phyloP scores from a whole-genome alignment of 2,329 filamentous ascomycete species.

The Pseudogymnoascus sp. region DNA sequence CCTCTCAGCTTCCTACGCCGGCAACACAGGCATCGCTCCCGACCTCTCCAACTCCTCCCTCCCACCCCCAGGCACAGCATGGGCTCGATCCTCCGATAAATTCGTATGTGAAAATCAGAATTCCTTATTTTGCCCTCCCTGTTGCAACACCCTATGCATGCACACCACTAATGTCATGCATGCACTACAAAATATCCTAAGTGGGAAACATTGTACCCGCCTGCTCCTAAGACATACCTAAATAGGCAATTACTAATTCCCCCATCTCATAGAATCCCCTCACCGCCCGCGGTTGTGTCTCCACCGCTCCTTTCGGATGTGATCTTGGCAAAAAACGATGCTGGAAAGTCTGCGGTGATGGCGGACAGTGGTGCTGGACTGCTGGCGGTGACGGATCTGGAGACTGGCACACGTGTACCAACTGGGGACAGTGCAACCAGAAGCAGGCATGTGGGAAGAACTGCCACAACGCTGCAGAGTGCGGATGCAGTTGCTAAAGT shows the following conservation, averaged over 20 bases:
- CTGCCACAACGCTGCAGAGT: not conserved
- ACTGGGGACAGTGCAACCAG: not conserved
- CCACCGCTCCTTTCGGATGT: not conserved
- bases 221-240: not conserved
- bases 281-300: not conserved
- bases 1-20: not conserved
- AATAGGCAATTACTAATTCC: not conserved
- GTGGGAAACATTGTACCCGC: not conserved
- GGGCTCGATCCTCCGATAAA: not conserved
- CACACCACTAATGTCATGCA: not conserved
- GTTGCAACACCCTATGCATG: not conserved
- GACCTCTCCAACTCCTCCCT: not conserved
- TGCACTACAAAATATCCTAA: not conserved
- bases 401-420: not conserved
- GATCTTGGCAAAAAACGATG: conserved; percentile 95
- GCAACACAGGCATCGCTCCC: not conserved
- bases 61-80: not conserved
- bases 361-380: conserved; percentile 52
- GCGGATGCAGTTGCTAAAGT: not conserved
- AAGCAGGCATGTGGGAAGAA: not conserved
- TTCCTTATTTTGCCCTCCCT: not conserved
- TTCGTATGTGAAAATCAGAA: not conserved
- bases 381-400: not conserved
- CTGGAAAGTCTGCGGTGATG: conserved; percentile 92
- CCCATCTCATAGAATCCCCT: not conserved